These are phyloP conservation scores for Quercus suber DNA, from an alignment of 306 rosid genomes.

Conservation along the genomic window DNA sequence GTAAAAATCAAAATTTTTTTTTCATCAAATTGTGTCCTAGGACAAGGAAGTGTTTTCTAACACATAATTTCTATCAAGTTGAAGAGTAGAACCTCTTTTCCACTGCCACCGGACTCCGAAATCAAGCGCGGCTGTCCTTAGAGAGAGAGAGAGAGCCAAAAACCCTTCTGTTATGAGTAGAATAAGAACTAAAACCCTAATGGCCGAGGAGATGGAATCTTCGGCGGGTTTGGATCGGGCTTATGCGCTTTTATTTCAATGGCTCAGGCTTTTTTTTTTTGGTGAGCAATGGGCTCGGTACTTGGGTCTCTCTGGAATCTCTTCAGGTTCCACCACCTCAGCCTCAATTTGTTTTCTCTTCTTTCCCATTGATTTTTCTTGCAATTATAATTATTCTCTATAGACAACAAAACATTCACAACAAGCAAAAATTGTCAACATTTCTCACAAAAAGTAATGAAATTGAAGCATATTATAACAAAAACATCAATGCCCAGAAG, in stretches of 20 bases:
- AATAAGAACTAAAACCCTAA: neutral
- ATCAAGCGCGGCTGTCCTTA: too few species aligned
- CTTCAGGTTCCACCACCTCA: constrained; percentile 21
- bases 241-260: neutral
- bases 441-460: neutral
- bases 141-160: neutral
- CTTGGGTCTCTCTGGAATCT: constrained; percentile 70
- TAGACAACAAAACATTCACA: neutral
- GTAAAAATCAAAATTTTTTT: neutral
- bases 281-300: neutral
- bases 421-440: neutral
- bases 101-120: too few species aligned
- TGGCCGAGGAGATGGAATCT: neutral
- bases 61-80: neutral
- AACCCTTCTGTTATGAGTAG: neutral
- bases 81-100: too few species aligned
- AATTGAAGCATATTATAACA: neutral
- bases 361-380: constrained; percentile 50
- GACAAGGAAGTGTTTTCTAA: neutral
- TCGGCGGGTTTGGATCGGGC: neutral
- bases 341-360: constrained; percentile 81
- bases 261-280: too few species aligned
- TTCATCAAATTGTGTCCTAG: neutral
- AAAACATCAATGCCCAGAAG: neutral
- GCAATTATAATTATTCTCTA: neutral